Evolutionary conservation across 345 rosid species (phyloP).

Genomic region (Aurinia saxatilis): DNA sequence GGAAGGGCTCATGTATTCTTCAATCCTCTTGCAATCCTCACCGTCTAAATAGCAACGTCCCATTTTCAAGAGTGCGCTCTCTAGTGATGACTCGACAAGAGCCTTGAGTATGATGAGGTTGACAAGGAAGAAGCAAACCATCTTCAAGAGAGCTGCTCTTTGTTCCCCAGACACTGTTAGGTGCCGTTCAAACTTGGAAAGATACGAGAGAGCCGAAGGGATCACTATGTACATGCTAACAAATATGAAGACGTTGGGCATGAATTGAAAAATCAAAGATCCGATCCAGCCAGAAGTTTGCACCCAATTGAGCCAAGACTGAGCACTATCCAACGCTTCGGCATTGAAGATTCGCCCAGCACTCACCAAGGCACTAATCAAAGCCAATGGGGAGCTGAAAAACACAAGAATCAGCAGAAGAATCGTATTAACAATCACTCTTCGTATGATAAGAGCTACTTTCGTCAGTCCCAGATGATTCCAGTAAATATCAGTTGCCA

Average conservation of each 20-base stretch:
- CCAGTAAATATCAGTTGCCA: constrained; percentile 97
- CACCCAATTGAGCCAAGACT: constrained; percentile 86
- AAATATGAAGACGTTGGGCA: constrained; percentile 86
- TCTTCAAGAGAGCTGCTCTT: constrained; percentile 88
- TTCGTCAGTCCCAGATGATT: constrained; percentile 87
- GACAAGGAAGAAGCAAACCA: constrained; percentile 98
- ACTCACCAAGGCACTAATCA: constrained; percentile 71
- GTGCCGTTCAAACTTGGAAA: constrained; percentile 90
- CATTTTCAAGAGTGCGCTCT: constrained; percentile 76
- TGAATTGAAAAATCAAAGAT: constrained; percentile 77
- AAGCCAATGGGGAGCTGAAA: constrained; percentile 91
- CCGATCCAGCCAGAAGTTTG: constrained; percentile 95
- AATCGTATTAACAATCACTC: constrained; percentile 79
- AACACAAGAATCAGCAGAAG: constrained; percentile 74
- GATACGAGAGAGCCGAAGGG: constrained; percentile 85
- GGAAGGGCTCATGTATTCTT: constrained; percentile 93
- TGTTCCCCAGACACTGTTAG: constrained; percentile 88
- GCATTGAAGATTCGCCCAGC: constrained; percentile 87
- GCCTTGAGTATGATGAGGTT: constrained; percentile 84
- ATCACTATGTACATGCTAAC: constrained; percentile 91
- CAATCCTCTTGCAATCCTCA: constrained; percentile 94
- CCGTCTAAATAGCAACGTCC: constrained; percentile 94
- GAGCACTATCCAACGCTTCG: constrained; percentile 90
- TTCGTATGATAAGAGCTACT: constrained; percentile 52
- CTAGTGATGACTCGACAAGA: constrained; percentile 85